Evolutionary conservation across 2,329 filamentous ascomycete genomes (phyloP).

Genomic region (Verticillium alfalfae): DNA sequence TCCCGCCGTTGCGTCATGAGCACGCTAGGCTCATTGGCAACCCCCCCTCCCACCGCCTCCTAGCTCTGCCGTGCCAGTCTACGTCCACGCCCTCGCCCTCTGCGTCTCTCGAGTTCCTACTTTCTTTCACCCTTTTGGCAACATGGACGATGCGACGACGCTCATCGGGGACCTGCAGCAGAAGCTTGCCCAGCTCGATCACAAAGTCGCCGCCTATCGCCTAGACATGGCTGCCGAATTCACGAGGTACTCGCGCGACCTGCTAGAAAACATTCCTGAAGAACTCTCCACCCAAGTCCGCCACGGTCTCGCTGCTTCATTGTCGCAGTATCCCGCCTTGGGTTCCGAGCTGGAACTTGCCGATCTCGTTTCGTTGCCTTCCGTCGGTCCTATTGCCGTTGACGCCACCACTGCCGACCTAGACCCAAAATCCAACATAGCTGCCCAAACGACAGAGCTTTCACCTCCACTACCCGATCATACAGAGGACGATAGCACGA

Average conservation of each 20-base stretch:
- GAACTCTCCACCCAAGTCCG: constrained; percentile 40
- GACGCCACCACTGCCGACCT: constrained; percentile 8
- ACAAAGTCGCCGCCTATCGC: constrained; percentile 50
- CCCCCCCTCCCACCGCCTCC: not conserved
- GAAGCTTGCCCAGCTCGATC: constrained; percentile 51
- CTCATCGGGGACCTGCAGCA: constrained; percentile 46
- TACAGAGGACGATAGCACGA: not conserved
- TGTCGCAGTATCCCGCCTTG: constrained; percentile 40
- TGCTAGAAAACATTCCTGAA: constrained; percentile 41
- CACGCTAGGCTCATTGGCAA: constrained; percentile 1
- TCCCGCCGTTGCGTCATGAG: constrained; percentile 4
- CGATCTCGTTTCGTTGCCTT: constrained; percentile 26
- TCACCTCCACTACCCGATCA: not conserved
- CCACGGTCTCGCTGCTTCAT: constrained; percentile 37
- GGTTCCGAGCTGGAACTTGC: constrained; percentile 20
- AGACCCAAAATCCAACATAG: constrained; percentile 4
- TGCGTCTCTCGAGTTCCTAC: not conserved
- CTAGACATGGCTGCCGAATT: constrained; percentile 54
- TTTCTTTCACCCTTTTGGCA: not conserved
- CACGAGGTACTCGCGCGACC: constrained; percentile 43
- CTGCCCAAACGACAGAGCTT: not conserved
- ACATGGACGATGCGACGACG: constrained; percentile 41
- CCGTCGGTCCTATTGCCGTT: constrained; percentile 13
- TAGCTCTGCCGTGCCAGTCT: not conserved
- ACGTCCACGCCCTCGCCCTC: not conserved